These are phyloP conservation scores for Citrullus colocynthis DNA, from an alignment of 306 rosid species.

Conservation along the genomic window DNA sequence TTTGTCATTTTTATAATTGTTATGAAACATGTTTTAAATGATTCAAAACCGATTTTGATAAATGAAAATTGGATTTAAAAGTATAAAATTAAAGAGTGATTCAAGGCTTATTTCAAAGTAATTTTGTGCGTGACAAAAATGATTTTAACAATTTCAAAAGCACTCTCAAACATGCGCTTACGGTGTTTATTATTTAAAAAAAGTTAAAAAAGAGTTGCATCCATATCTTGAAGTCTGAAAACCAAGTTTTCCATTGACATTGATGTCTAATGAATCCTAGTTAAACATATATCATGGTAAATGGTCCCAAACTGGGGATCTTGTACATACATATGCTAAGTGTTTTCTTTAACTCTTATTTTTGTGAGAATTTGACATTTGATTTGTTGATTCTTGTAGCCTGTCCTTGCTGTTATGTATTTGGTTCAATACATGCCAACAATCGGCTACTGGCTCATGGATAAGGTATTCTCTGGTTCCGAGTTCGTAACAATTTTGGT, in stretches of 20 bases:
- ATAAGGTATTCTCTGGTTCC: conserved; percentile 46
- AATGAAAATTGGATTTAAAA: too few relatives aligned
- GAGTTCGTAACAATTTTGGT: neutral
- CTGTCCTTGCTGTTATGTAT: conserved; percentile 82
- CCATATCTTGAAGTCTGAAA: neutral
- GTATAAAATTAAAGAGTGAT: too few relatives aligned
- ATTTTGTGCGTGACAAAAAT: too few relatives aligned
- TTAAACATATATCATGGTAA: neutral
- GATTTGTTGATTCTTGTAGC: conserved; percentile 29
- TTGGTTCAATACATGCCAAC: conserved; percentile 85
- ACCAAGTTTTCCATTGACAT: neutral
- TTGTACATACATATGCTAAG: neutral
- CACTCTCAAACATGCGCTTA: too few relatives aligned
- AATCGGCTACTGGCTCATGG: conserved; percentile 87
- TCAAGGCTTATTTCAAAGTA: too few relatives aligned
- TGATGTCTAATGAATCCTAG: neutral
- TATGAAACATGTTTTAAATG: too few relatives aligned
- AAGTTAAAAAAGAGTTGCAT: neutral
- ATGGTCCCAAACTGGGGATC: neutral
- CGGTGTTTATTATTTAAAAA: too few relatives aligned
- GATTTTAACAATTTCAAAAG: too few relatives aligned
- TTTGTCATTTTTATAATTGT: too few relatives aligned
- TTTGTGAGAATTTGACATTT: neutral
- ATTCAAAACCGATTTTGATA: too few relatives aligned
- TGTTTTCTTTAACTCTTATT: neutral